Evolutionary conservation across 208 protist genomes (phyloP).

Genomic region (Trypanosoma mega): DNA sequence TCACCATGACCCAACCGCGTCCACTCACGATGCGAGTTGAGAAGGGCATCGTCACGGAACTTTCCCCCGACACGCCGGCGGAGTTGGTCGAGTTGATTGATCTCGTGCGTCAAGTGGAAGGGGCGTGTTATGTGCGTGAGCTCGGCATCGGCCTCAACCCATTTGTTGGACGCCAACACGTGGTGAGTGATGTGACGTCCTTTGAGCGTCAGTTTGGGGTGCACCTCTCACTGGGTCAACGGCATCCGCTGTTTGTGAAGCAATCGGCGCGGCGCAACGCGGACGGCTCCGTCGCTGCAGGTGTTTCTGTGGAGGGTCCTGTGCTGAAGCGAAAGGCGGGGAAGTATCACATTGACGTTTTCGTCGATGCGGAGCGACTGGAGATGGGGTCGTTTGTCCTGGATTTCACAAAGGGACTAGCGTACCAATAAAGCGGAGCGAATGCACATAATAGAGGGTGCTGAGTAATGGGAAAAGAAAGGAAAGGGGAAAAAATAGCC

Average conservation of each 20-base stretch:
- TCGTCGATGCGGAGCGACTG: constrained; percentile 64
- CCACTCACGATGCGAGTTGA: constrained; percentile 78
- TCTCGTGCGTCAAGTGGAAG: constrained; percentile 80
- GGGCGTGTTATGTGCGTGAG: constrained; percentile 83
- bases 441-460: not conserved
- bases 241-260: constrained; percentile 90
- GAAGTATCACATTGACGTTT: constrained; percentile 91
- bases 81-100: constrained; percentile 79
- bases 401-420: constrained; percentile 76
- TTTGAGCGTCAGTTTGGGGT: constrained; percentile 92
- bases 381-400: constrained; percentile 52
- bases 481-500: no score
- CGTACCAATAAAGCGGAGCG: constrained; percentile 23
- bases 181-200: constrained; percentile 87
- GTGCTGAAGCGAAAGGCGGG: constrained; percentile 84
- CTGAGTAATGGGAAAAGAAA: no score
- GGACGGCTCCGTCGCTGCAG: constrained; percentile 49
- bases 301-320: constrained; percentile 55
- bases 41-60: constrained; percentile 57
- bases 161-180: constrained; percentile 65
- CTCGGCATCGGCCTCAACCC: constrained; percentile 90
- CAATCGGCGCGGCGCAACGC: constrained; percentile 62
- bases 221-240: constrained; percentile 85
- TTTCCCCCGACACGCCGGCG: constrained; percentile 57
- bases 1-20: constrained; percentile 57